Conservation (phyloP, 805 yeast genomes). For the Barnettozyma pratensis region DNA sequence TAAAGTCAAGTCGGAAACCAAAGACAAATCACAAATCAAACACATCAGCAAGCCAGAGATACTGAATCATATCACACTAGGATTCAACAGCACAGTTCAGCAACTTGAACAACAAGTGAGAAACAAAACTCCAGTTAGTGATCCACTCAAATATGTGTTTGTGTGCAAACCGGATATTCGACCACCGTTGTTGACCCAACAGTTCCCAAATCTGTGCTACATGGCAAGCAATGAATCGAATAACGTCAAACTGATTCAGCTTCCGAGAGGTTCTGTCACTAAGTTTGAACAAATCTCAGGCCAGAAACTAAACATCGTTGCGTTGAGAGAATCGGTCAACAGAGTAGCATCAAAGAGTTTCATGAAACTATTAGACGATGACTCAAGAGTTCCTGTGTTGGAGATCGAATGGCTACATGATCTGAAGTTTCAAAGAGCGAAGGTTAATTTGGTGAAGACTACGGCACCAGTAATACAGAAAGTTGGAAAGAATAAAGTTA, state of each 20-base stretch:
- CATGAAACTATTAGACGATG: slow-evolving; percentile 17
- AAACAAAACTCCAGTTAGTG: slow-evolving; percentile 7
- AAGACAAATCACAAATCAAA: slow-evolving; percentile 8
- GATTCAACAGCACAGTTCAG: slow-evolving; percentile 53
- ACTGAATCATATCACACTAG: slow-evolving; percentile 29
- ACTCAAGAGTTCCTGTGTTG: slow-evolving; percentile 29
- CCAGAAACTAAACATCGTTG: slow-evolving; percentile 31
- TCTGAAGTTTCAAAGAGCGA: slow-evolving; percentile 31
- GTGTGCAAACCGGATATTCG: slow-evolving; percentile 55
- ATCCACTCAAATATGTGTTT: slow-evolving; percentile 34
- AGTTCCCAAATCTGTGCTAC: slow-evolving; percentile 51
- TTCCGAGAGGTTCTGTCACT: slow-evolving; percentile 40
- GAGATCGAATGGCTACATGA: slow-evolving; percentile 42
- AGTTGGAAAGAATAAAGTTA: slow-evolving; percentile 18
- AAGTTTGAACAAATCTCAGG: slow-evolving; percentile 29
- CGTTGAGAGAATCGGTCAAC: slow-evolving; percentile 19
- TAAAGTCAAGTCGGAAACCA: slow-evolving; percentile 3
- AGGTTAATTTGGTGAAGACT: slow-evolving; percentile 40
- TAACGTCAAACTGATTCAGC: slow-evolving; percentile 49
- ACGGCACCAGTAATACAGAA: slow-evolving; percentile 38
- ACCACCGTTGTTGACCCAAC: slow-evolving; percentile 47
- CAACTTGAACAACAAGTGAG: slow-evolving; percentile 40
- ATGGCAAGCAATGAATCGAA: slow-evolving; percentile 31
- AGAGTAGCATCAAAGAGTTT: slow-evolving; percentile 20
- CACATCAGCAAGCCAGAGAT: slow-evolving; percentile 8